Conservation (phyloP, 73 alveolate species). For the Blepharisma stoltei region DNA sequence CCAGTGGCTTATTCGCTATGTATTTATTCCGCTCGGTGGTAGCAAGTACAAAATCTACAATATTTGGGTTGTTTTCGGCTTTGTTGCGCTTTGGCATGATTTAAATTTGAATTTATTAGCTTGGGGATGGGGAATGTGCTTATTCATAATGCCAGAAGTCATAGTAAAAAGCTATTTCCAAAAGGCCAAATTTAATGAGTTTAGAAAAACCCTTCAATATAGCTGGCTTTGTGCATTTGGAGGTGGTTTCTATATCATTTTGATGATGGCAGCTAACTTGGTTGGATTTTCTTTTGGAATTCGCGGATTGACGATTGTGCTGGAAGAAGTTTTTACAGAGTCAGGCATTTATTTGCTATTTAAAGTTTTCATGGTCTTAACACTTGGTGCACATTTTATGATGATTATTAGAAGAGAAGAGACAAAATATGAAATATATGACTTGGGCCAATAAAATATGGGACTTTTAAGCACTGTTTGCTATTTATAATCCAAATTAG, state of each 20-base stretch:
- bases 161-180: slow-evolving; percentile 55
- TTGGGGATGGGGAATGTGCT: slow-evolving; percentile 85
- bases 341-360: slow-evolving; percentile 21
- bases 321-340: slow-evolving; percentile 30
- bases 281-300: slow-evolving; percentile 76
- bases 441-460: too few relatives aligned
- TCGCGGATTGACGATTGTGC: slow-evolving; percentile 39
- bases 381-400: slow-evolving; percentile 26
- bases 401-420: slow-evolving; percentile 32
- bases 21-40: slow-evolving; percentile 88
- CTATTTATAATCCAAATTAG: too few relatives aligned
- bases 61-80: slow-evolving; percentile 80
- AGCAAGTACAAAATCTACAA: slow-evolving; percentile 55
- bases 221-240: slow-evolving; percentile 51
- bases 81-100: slow-evolving; percentile 91
- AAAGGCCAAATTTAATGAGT: slow-evolving; percentile 46
- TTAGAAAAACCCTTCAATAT: slow-evolving; percentile 50
- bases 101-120: slow-evolving; percentile 59
- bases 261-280: slow-evolving; percentile 69
- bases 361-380: slow-evolving; percentile 10
- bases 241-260: slow-evolving; percentile 52
- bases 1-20: slow-evolving; percentile 79
- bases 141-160: slow-evolving; percentile 74
- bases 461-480: too few relatives aligned
- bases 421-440: neutral